phyloP scores from a whole-genome alignment of 352 stramenopile species.

The Pelagophyceae sp. region DNA sequence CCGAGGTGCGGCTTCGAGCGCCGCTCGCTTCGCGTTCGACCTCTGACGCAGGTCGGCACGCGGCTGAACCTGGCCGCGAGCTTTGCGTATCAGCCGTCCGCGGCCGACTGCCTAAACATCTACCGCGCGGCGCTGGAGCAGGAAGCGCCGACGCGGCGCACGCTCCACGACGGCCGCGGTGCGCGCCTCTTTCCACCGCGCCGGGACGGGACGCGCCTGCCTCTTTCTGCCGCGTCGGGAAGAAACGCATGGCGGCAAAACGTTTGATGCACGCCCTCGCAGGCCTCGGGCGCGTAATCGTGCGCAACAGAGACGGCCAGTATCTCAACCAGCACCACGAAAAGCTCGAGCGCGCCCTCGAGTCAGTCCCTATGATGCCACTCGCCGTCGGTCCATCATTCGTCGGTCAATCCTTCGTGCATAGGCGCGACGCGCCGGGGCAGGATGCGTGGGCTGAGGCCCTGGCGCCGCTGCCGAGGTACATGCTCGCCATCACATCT shows the following conservation, averaged over 20 bases:
- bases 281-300: background rate
- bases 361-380: background rate
- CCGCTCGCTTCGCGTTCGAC: no score
- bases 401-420: no score
- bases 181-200: no score
- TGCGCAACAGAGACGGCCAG: background rate
- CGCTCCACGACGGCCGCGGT: background rate
- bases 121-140: background rate
- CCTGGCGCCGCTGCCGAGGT: background rate
- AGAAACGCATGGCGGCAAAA: no score
- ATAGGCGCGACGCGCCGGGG: no score
- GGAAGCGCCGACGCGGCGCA: background rate
- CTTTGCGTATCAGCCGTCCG: background rate
- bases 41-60: background rate
- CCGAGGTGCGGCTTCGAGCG: no score
- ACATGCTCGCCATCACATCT: constrained; percentile 12
- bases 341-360: background rate
- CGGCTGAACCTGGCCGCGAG: background rate
- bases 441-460: background rate
- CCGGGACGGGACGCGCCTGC: no score
- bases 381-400: background rate
- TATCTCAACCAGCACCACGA: constrained; percentile 15
- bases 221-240: no score
- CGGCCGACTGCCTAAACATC: background rate
- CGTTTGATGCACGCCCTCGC: no score